A percentile compares a stretch with the other conserved stretches of the same genome.
Conservation (phyloP, 257 asterid genomes). For the Plantago elongata region DNA sequence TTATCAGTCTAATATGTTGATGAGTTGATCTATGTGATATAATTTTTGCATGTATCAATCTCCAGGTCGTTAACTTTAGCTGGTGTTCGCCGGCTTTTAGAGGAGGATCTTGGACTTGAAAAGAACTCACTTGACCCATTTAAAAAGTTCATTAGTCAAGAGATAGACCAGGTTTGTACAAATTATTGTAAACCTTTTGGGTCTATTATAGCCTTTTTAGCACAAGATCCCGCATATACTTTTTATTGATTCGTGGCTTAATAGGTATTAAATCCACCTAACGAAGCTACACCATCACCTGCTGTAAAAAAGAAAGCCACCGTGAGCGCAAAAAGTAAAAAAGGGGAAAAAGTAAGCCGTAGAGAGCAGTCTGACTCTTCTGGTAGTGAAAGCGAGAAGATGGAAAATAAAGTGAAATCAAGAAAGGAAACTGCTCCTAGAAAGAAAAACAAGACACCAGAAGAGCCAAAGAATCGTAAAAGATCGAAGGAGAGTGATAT, state of each 20-base stretch:
- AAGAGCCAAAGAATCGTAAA: constrained; percentile 59
- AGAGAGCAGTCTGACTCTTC: constrained; percentile 33
- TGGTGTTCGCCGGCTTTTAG: constrained; percentile 82
- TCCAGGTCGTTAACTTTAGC: constrained; percentile 64
- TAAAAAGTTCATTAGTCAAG: constrained; percentile 55
- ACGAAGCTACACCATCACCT: constrained; percentile 36
- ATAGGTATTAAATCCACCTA: constrained; percentile 50
- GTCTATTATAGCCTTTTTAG: not conserved
- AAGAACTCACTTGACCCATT: constrained; percentile 65
- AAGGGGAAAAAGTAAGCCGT: constrained; percentile 29
- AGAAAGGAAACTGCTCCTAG: constrained; percentile 39
- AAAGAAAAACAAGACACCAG: constrained; percentile 36
- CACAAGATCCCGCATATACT: not conserved
- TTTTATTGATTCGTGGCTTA: constrained; percentile 12
- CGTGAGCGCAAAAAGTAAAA: constrained; percentile 29
- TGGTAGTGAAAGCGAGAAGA: constrained; percentile 36
- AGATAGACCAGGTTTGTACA: constrained; percentile 59
- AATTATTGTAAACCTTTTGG: constrained; percentile 8
- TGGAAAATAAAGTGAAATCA: constrained; percentile 33
- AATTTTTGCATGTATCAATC: constrained; percentile 14
- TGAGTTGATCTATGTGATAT: not conserved
- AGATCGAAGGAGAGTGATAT: constrained; percentile 36
- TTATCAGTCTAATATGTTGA: too few relatives aligned
- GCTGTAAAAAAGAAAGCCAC: constrained; percentile 39
- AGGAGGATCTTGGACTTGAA: constrained; percentile 80